Conservation (phyloP, 441 rosid species). For the Monsonia emarginata region DNA sequence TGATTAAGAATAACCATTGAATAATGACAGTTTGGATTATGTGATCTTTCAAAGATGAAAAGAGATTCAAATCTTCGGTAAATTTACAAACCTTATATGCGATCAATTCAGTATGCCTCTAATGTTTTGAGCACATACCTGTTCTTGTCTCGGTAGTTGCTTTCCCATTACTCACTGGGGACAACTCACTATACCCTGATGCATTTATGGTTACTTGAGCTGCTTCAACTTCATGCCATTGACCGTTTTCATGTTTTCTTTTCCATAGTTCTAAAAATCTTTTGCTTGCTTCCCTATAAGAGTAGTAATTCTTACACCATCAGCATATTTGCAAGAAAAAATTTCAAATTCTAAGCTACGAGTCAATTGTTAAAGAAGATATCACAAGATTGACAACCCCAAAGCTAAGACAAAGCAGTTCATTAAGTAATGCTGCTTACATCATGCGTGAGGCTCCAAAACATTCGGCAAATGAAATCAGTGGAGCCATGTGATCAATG, state of each 20-base stretch:
- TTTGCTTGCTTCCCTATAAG: slow-evolving; percentile 73
- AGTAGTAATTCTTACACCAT: slow-evolving; percentile 21
- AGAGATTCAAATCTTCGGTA: background rate
- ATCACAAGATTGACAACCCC: background rate
- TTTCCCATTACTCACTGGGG: slow-evolving; percentile 49
- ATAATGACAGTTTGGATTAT: slow-evolving; percentile 6
- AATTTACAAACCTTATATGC: background rate
- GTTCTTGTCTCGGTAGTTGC: slow-evolving; percentile 25
- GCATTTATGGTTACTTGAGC: slow-evolving; percentile 53
- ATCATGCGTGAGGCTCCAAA: slow-evolving; percentile 83
- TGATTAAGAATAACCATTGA: background rate
- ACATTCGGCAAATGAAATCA: slow-evolving; percentile 67
- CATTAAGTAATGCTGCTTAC: slow-evolving; percentile 30
- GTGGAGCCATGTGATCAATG: slow-evolving; percentile 56
- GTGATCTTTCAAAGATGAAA: background rate
- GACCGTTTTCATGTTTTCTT: slow-evolving; percentile 88
- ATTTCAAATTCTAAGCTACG: background rate
- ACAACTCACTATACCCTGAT: slow-evolving; percentile 42
- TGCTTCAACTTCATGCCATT: slow-evolving; percentile 81
- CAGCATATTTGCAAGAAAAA: background rate
- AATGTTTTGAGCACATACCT: slow-evolving; percentile 24
- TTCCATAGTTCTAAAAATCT: slow-evolving; percentile 77
- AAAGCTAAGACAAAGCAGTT: background rate
- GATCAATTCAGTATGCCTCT: too few species aligned
- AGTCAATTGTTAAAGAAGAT: background rate